Base-by-base conservation (phyloP, 768 basidiomycete species). In the Pisolithus marmoratus region DNA sequence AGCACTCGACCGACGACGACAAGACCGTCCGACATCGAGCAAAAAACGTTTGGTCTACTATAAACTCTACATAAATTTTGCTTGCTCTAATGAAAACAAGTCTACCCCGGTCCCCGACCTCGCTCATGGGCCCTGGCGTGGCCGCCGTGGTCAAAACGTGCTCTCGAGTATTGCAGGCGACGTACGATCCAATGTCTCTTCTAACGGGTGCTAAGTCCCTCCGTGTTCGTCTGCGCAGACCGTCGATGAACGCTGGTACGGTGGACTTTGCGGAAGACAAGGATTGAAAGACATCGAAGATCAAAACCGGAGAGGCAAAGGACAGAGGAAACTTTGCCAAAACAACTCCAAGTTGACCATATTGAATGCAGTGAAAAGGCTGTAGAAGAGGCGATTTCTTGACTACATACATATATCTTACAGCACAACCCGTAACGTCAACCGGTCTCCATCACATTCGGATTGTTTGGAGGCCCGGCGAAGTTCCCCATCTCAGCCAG, bases 261-360 rank as follows among this genome's bases (percentile, higher is more conserved):
- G 74, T 82, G 23, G 78, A 91, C 60, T 76, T 79, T 48, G 74
- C 77, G 34, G 89, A 92, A 70, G 74, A 55, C 80, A 83, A 69
- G 73, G 88, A 47, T 48, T 87, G 45, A 74, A 77, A 67, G 88
- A 91, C 61, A 76, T 90, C 5, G 79, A 80, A 59, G 76, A 81
- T 51, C 76, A 72, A 64, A 86, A 79, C 69, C 80, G 74, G 60
- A 79, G 90, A 75, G 90, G 90, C 23, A 91, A 92, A 70, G 90
- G 88, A 29, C 29, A 29, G 11, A 29, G 29, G 29, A 11, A 29
- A 11, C 29, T 26, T 27, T 27, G 48, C 5, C 36, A 29, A n/a
- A 12, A 15, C 38, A 5, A 11, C 11, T 48, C n/a, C 40, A 20
- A 51, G 27, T 34, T 50, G 23, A 60, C 34, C n/a, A n/a, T n/a